Base-by-base conservation (phyloP, 2,329 filamentous ascomycete species). In the Byssothecium circinans region DNA sequence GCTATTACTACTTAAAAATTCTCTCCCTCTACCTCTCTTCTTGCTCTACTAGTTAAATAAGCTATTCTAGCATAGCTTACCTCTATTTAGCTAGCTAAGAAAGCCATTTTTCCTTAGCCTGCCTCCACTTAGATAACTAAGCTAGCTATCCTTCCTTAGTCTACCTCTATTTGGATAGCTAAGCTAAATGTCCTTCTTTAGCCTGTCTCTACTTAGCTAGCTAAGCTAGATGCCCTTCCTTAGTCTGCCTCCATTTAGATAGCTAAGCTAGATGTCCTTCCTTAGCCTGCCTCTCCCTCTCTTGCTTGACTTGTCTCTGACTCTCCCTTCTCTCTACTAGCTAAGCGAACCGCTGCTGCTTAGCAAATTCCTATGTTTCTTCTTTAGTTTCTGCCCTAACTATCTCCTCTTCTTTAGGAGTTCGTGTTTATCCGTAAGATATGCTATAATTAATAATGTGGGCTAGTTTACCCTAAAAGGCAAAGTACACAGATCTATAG, bases 401-500 rank as follows among this genome's bases (percentile, higher is more conserved):
- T 2, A 42, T 42, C 15, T 42, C 40, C n/a, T n/a, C n/a, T 22
- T 32, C 2, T n/a, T 42, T 15, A 12, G 40, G 40, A 33, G 27
- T 10, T 42, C 27, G 40, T 41, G 25, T 41, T 30, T 41, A 15
- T 33, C 17, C 40, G 15, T 32, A 12, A 33, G 27, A 20, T 32
- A 15, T 42, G 27, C 39, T n/a, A 19, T 30, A 17, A 41, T 41
- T 41, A n/a, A 33, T 12, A 42, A 33, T 47, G n/a, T 7, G 27
- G 27, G 8, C 25, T 3, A 45, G 43, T 45, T 49, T 60, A 50
- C 56, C 49, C 42, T 56, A 60, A 51, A 62, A 62, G 45, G 51
- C 47, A 52, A 56, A 57, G 48, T 62, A 62, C 22, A 60, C 46
- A 11, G 54, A 60, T 50, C 43, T 44, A 19, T 47, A 43, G 8